Evolutionary conservation across 2,329 filamentous ascomycete species (phyloP).

Genomic region (Aphanocladium album): DNA sequence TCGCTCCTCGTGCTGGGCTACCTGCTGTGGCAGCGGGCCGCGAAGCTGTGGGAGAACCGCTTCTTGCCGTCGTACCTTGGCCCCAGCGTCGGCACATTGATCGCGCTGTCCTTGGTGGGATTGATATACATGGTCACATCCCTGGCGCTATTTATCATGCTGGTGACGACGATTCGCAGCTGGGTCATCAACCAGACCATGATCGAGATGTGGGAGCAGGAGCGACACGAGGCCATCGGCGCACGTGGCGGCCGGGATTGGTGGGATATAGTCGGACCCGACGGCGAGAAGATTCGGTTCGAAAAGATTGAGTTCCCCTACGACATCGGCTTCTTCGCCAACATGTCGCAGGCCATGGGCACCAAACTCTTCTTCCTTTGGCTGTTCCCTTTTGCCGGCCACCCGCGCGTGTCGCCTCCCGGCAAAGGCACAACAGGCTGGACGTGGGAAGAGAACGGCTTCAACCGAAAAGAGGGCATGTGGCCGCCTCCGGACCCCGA

Average conservation of each 20-base stretch:
- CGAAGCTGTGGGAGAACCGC: constrained; percentile 59
- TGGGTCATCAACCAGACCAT: constrained; percentile 69
- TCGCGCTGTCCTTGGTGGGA: constrained; percentile 55
- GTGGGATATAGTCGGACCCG: constrained; percentile 35
- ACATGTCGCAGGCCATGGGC: constrained; percentile 73
- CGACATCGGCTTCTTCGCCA: constrained; percentile 69
- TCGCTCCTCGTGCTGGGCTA: constrained; percentile 58
- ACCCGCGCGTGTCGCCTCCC: constrained; percentile 36
- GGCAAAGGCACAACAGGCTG: constrained; percentile 42
- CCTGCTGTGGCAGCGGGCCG: constrained; percentile 56
- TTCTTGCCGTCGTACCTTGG: constrained; percentile 70
- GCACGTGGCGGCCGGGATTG: constrained; percentile 41
- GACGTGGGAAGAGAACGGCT: constrained; percentile 70
- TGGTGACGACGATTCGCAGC: constrained; percentile 56
- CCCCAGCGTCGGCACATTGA: constrained; percentile 54
- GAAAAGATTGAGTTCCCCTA: constrained; percentile 74
- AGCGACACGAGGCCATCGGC: constrained; percentile 56
- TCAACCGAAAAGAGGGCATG: constrained; percentile 58
- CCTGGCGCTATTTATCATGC: constrained; percentile 59
- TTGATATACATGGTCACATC: constrained; percentile 54
- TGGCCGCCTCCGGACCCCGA: constrained; percentile 63
- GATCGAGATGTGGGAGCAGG: constrained; percentile 74
- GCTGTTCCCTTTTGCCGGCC: constrained; percentile 62
- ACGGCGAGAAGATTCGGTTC: constrained; percentile 43
- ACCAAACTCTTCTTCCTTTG: constrained; percentile 60